Evolutionary conservation across 495 filamentous ascomycete species (phyloP), one percentile per base, ranked within the genome.

Genomic region (Trichoderma reesei): DNA sequence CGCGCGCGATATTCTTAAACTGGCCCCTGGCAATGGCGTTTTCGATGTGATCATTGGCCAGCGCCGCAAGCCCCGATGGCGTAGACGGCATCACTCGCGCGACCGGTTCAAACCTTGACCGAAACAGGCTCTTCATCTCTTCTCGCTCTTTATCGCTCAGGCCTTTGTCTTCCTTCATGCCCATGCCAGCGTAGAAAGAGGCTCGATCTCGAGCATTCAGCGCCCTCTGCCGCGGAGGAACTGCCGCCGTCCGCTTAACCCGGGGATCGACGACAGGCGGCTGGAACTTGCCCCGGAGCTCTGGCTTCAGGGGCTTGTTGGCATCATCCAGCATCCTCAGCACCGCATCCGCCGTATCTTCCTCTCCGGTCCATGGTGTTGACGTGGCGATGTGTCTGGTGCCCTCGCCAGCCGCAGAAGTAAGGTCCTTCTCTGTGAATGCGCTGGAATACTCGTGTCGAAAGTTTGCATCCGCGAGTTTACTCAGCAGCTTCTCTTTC

Each of bases 31-130:
- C 88, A 69, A 96, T 96, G 3, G 94, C 94, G 72, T 96, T 90
- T 70, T 96, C 91, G 42, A 98, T 98, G 41, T 91, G 83, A 74
- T 97, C 89, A 67, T 98, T 96, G 1, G 94, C 94, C 14, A 98
- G 77, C 3, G 88, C 88, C 31, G 88, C 82, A 13, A 98, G 75
- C 0, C 93, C 94, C 20, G 89, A 81, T 9, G 97, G 71, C 0
- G 91, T 86, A 54, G 86, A 88, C 7, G 92, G 92, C 76, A 95
- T 84, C 1, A 88, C 78, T 36, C 90, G 81, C 5, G 86, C 90
- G 6, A 79, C 86, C 0, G 91, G 86, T 14, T 78, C 72, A 67
- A 98, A 94, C 10, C 93, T 83, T 44, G 94, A 91, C 31, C 88
- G 86, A 68, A 97, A 84, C 68, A 93, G 85, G 63, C 80, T 78